Base-by-base conservation (phyloP, 495 filamentous ascomycete genomes). In the Pseudomonodictys pantanalensis region DNA sequence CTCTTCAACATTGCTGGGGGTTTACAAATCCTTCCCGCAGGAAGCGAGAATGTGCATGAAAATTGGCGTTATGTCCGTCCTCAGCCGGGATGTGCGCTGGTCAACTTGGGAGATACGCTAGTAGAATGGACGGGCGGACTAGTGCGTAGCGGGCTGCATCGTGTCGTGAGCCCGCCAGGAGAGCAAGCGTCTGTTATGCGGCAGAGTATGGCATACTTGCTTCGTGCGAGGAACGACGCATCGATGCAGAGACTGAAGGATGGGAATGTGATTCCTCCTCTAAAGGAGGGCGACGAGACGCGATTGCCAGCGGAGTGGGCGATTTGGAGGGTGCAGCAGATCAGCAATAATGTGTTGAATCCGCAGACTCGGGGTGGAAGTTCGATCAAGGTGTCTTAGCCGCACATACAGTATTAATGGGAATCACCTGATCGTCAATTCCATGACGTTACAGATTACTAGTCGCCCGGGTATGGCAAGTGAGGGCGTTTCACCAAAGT, bases 41-140 rank as follows among this genome's bases (percentile, higher is more conserved):
- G 43, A 2, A 3, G 4, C 0, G 12, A 35, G 25, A 38, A 57
- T n/a, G 30, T 35, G 0, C 3, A 42, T 22, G 45, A 2, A 1
- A 59, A 59, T 30, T 52, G 56, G 56, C 46, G 33, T 2, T 59
- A 44, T 33, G 44, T 59, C 17, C 29, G 25, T 9, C 56, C 56
- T 18, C 1, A 52, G 18, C 46, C 33, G 1, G 56, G 56, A 22
- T 45, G 38, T 18, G 56, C 33, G 6, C 33, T 59, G 24, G 44
- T 59, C 25, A 52, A 44, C n/a, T 1, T 52, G 18, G 56, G 30
- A 20, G 45, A 59, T 35, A 59, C 56, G 2, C 18, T 59, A 23
- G 35, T 44, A 1, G 56, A 59, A 38, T 59, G 56, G 56, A 52
- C 56, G 12, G 56, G 46, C 7, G 56, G 56, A 15, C 9, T 59